Conservation (phyloP, 2,329 filamentous ascomycete species). For the Aspergillus pseudotamarii region DNA sequence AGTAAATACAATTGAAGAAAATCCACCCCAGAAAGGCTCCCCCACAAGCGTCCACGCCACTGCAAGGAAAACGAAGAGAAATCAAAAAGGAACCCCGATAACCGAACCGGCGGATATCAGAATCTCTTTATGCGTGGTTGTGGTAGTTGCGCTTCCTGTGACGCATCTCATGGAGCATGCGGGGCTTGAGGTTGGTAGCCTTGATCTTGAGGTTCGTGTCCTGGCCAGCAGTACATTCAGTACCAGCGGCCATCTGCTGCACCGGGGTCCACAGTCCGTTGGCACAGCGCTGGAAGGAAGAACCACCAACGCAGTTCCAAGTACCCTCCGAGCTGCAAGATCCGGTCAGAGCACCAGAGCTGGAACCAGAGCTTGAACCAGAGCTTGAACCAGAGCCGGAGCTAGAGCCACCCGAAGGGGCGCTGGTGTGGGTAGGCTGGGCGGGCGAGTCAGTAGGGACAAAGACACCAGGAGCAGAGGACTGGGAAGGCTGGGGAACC, state of each 20-base stretch:
- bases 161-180: slow-evolving; percentile 31
- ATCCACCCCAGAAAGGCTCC: slow-evolving; percentile 9
- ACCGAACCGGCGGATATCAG: slow-evolving; percentile 22
- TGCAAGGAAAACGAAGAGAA: slow-evolving; percentile 17
- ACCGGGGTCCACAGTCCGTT: slow-evolving; percentile 57
- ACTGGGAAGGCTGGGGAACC: slow-evolving; percentile 6
- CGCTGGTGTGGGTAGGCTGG: slow-evolving; percentile 1
- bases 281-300: slow-evolving; percentile 65
- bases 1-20: slow-evolving; percentile 17
- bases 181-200: slow-evolving; percentile 26
- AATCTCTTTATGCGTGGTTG: slow-evolving; percentile 26
- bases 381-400: slow-evolving; percentile 10
- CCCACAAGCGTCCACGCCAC: slow-evolving; percentile 6
- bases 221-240: slow-evolving; percentile 51
- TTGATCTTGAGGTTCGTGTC: slow-evolving; percentile 29
- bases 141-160: slow-evolving; percentile 30
- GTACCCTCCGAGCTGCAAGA: slow-evolving; percentile 57
- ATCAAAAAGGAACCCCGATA: not conserved
- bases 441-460: not conserved
- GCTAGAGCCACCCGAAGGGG: not conserved
- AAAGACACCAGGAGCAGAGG: slow-evolving; percentile 1
- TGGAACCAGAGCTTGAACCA: slow-evolving; percentile 21
- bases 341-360: slow-evolving; percentile 42
- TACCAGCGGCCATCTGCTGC: slow-evolving; percentile 57
- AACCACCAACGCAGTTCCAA: slow-evolving; percentile 62